Percentiles rank a stretch among this genome's conserved stretches.
Evolutionary conservation across 148 eudicot genomes (phyloP).

Genomic region (Cornus controversa): DNA sequence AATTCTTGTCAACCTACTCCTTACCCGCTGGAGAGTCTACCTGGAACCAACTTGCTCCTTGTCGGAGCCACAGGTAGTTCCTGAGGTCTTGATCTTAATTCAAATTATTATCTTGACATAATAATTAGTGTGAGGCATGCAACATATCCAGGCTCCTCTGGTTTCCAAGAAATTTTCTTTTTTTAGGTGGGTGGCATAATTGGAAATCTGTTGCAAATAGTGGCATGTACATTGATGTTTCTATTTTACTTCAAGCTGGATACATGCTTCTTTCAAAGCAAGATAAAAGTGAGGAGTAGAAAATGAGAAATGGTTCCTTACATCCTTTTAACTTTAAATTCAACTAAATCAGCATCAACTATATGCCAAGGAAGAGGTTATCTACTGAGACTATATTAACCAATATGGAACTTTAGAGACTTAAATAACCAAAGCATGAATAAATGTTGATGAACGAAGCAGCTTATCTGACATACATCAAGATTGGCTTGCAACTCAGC

Average conservation of each 20-base stretch:
- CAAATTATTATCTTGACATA: no score
- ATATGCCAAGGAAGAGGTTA: background rate
- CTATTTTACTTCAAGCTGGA: background rate
- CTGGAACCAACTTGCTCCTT: no score
- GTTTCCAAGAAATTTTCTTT: no score
- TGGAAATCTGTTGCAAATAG: background rate
- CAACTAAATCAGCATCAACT: background rate
- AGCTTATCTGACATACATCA: slow-evolving; percentile 50
- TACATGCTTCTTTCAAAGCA: background rate
- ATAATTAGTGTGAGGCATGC: no score
- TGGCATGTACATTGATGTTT: background rate
- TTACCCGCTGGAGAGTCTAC: no score
- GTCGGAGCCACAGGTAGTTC: no score
- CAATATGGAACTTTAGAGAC: background rate
- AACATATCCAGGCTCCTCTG: no score
- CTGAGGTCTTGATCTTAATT: no score
- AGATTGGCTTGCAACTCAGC: slow-evolving; percentile 78
- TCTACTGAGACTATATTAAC: background rate
- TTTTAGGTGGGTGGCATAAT: background rate
- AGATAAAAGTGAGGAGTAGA: background rate
- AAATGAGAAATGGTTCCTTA: background rate
- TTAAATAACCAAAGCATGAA: background rate
- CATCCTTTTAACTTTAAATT: background rate
- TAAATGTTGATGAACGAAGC: background rate
- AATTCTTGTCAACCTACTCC: no score